Evolutionary conservation across 352 stramenopile genomes (phyloP), one percentile per base, ranked within the genome.

Genomic region (Pythium folliculosum): DNA sequence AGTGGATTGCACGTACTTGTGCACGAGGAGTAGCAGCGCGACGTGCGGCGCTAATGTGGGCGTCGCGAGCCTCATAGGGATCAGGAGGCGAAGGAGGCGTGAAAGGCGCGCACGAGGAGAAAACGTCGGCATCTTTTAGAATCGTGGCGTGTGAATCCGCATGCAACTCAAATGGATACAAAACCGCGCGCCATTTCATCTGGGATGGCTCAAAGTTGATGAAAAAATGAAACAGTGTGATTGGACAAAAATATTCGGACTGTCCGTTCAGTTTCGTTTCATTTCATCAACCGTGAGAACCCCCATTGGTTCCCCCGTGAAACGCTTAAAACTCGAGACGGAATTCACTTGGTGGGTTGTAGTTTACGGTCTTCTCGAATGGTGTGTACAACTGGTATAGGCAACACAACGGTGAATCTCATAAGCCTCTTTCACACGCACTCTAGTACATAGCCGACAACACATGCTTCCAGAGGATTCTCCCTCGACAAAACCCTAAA

Each of bases 271-370:
- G n/a, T n/a, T n/a, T n/a, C n/a, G n/a, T n/a, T n/a, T n/a, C n/a
- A n/a, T n/a, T n/a, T n/a, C n/a, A n/a, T 47, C 40, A 47, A 47
- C 40, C 19, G 40, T 47, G 40, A 47, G 40, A 47, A 47, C 40
- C 40, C 40, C 40, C 40, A 47, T 6, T 47, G 40, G n/a, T n/a
- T n/a, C n/a, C n/a, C n/a, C n/a, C n/a, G n/a, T n/a, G n/a, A n/a
- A n/a, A n/a, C n/a, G n/a, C n/a, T n/a, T n/a, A n/a, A n/a, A n/a
- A n/a, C n/a, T n/a, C n/a, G n/a, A n/a, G n/a, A n/a, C n/a, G n/a
- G n/a, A n/a, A n/a, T n/a, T n/a, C n/a, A n/a, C n/a, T n/a, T n/a
- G n/a, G n/a, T n/a, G n/a, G n/a, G n/a, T n/a, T n/a, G n/a, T n/a
- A n/a, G n/a, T n/a, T n/a, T n/a, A n/a, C n/a, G n/a, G n/a, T n/a